Evolutionary conservation across 2,329 filamentous ascomycete species (phyloP).

Genomic region (Cladosporium austrohemisphaericum): DNA sequence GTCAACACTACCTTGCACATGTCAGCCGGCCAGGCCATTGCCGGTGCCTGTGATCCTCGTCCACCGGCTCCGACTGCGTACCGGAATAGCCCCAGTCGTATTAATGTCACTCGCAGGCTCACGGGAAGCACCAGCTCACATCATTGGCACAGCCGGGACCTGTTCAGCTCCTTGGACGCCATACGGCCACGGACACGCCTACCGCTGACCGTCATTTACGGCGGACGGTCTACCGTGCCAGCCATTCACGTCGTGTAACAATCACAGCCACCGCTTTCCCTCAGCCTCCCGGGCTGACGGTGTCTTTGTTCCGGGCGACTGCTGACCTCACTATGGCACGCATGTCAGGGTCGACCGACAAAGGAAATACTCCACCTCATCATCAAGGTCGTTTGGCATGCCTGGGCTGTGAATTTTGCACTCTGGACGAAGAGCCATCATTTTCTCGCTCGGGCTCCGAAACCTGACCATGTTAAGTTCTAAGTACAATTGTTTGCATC

Average conservation of each 20-base stretch:
- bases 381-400: no score
- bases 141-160: background rate
- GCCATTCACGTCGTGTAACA: conserved; percentile 11
- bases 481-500: no score
- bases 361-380: background rate
- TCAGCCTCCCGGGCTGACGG: conserved; percentile 11
- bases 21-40: background rate
- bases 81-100: conserved; percentile 4
- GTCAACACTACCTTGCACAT: background rate
- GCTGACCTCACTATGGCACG: background rate
- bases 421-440: no score
- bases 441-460: no score
- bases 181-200: background rate
- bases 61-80: background rate
- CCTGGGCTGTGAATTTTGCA: no score
- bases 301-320: background rate
- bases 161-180: background rate
- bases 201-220: conserved; percentile 1
- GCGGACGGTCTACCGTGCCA: background rate
- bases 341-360: background rate
- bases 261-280: background rate
- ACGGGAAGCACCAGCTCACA: background rate
- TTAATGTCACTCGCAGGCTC: background rate
- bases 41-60: background rate
- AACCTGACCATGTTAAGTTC: no score